Base-by-base conservation (phyloP, 306 rosid species). In the Corylus avellana region DNA sequence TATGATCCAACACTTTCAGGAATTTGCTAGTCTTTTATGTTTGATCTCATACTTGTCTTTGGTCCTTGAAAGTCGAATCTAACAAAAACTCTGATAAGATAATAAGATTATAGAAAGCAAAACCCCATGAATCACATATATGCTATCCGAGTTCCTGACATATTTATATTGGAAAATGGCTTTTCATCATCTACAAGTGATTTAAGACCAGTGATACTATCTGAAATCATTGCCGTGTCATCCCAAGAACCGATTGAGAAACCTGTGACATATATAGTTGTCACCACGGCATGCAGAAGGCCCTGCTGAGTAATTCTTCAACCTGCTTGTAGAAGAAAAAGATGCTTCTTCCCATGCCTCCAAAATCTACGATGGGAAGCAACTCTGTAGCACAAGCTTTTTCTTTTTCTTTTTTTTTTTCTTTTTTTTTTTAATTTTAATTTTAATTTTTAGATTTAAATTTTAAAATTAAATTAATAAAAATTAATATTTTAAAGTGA, bases 211-310 rank as follows among this genome's bases (percentile, higher is more conserved):
- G 73, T 39, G 49, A 89, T 86, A 63, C 82, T 87, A 53, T 87
- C 92, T 44, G 87, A 48, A 70, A 87, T 39, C 53, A 90, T 72
- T 8, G 89, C 80, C 72, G 94, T 32, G 49, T 91, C 97, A 67
- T 92, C 98, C 98, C 98, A 95, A 11, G 90, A 77, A 82, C 83
- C 87, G 56, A 78, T 73, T 0, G 86, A 79, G 70, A 87, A 88
- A 72, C 81, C 81, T 1, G 88, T 1, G 17, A 76, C 84, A 81
- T n/a, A n/a, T n/a, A n/a, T 68, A 90, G 49, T 85, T 89, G 25
- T 61, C 74, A 56, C 79, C 76, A 1, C 75, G 83, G 79, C 70
- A 76, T 49, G 85, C 27, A 49, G 85, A 77, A 16, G 78, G 70
- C 64, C 84, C 88, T 7, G 91, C 54, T 17, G 91, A 75, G 80